Evolutionary conservation across 352 stramenopile species (phyloP), one percentile per base, ranked within the genome.

Genomic region (Globisporangium spiculum): DNA sequence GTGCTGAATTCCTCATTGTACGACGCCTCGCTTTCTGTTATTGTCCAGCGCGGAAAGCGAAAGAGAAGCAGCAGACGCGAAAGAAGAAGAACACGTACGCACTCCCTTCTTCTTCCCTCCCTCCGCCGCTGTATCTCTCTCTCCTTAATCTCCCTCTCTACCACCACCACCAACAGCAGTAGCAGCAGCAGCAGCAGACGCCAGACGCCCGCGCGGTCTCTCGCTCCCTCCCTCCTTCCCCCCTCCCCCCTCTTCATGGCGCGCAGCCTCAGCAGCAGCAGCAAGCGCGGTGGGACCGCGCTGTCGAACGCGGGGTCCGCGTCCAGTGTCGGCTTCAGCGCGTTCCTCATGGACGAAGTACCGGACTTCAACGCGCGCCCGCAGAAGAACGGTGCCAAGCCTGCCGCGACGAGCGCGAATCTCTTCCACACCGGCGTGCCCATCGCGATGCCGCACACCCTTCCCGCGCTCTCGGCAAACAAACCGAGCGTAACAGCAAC

Each of bases 271-370:
- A 57, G 56, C 38, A 46, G 12, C 38, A 46, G 38, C 38, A 46
- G 50, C 50, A 66, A 67, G n/a, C 58, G 66, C 59, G 34, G 52
- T 14, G 24, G 38, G 50, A 55, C 41, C 26, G n/a, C 60, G 46
- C 52, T 52, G 1, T 26, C 65, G 3, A 59, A n/a, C n/a, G 41
- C 59, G 5, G 34, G 44, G 54, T 38, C 62, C 7, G 18, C 46
- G n/a, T 57, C 66, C 10, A 68, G 24, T 38, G 67, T 80, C 38
- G 81, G 76, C 68, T 88, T 88, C 67, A 85, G 78, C 48, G 83
- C 80, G 22, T 88, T 88, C 65, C 75, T 88, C 41, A 80, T 88
- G 73, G 80, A 88, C 66, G 76, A 83, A 24, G 61, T 78, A n/a
- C 70, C 75, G 26, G 71, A 77, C 32, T 65, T 63, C 18, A 75